Evolutionary conservation across 139 green algal species (phyloP).

Genomic region (Zygnema circumcarinatum): DNA sequence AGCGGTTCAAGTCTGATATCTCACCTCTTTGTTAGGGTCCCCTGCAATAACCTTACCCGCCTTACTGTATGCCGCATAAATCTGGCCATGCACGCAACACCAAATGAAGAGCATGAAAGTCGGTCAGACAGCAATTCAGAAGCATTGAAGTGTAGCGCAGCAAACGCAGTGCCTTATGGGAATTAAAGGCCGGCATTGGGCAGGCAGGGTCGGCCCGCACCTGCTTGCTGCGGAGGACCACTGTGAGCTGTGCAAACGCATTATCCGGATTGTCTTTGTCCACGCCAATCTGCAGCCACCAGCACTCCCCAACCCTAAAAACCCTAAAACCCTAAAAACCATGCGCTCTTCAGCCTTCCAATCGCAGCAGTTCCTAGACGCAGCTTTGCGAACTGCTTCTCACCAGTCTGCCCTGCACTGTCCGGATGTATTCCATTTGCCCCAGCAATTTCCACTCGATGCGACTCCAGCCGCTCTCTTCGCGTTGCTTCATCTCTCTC

Average conservation of each 20-base stretch:
- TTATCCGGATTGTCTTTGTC: conserved; percentile 8
- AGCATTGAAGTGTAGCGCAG: too few relatives aligned
- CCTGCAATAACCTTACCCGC: conserved; percentile 7
- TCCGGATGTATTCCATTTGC: neutral
- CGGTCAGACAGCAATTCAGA: too few relatives aligned
- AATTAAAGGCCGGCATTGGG: too few relatives aligned
- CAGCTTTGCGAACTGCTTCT: neutral
- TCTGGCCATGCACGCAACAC: too few relatives aligned
- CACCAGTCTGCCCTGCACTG: conserved; percentile 4
- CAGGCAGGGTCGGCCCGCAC: too few relatives aligned
- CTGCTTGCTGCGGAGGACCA: conserved; percentile 14
- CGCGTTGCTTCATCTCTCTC: conserved; percentile 25
- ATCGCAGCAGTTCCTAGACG: too few relatives aligned
- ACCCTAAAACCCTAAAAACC: too few relatives aligned
- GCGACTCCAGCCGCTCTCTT: conserved; percentile 8
- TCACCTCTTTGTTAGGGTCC: conserved; percentile 6
- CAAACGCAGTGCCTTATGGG: too few relatives aligned
- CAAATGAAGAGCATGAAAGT: too few relatives aligned
- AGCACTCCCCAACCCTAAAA: too few relatives aligned
- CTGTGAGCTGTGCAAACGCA: conserved; percentile 24
- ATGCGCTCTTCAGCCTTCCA: too few relatives aligned
- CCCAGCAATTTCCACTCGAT: conserved; percentile 5
- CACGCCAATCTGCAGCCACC: conserved; percentile 1
- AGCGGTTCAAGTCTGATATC: too few relatives aligned
- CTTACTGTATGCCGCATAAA: conserved; percentile 23